A percentile compares a stretch with the other conserved stretches of the same genome.
phyloP scores from a whole-genome alignment of 2,329 filamentous ascomycete genomes.

The Gaeumannomyces tritici region DNA sequence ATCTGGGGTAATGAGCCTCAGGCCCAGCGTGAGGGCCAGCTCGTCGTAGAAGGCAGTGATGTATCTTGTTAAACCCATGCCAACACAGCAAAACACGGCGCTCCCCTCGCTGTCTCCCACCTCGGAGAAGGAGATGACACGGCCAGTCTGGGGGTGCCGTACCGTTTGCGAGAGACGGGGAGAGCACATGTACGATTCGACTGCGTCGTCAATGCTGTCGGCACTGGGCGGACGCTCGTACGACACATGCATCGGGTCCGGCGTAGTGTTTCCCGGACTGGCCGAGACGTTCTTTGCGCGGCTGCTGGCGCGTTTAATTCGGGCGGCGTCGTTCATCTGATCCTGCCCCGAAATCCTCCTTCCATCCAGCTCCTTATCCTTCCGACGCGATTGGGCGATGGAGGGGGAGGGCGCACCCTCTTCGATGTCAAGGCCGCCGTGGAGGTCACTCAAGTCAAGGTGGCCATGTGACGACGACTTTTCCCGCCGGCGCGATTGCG shows the following conservation, averaged over 20 bases:
- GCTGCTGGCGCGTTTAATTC: no score
- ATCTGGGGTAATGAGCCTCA: constrained; percentile 88
- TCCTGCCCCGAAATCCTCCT: constrained; percentile 40
- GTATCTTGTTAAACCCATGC: constrained; percentile 93
- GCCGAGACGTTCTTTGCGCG: no score
- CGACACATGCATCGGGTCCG: constrained; percentile 27
- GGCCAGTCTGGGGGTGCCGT: constrained; percentile 72
- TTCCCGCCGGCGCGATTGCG: no score
- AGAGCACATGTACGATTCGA: constrained; percentile 75
- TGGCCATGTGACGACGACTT: no score
- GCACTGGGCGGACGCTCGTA: constrained; percentile 69
- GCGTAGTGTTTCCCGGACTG: constrained; percentile 6
- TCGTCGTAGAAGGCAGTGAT: constrained; percentile 98
- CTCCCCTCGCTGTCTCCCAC: constrained; percentile 88
- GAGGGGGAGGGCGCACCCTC: constrained; percentile 64
- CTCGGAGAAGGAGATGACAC: constrained; percentile 90
- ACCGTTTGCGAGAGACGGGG: constrained; percentile 83
- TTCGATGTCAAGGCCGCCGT: constrained; percentile 30
- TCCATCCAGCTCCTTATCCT: constrained; percentile 35
- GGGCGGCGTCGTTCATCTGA: constrained; percentile 23
- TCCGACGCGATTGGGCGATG: constrained; percentile 49
- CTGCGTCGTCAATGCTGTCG: constrained; percentile 82
- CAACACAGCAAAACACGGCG: constrained; percentile 92
- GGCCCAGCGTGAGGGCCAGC: constrained; percentile 74
- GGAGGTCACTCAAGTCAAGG: no score